Percentiles rank a stretch among this genome's conserved stretches.
phyloP scores from a whole-genome alignment of 169 alveolate genomes.

The Perkinsus marinus region DNA sequence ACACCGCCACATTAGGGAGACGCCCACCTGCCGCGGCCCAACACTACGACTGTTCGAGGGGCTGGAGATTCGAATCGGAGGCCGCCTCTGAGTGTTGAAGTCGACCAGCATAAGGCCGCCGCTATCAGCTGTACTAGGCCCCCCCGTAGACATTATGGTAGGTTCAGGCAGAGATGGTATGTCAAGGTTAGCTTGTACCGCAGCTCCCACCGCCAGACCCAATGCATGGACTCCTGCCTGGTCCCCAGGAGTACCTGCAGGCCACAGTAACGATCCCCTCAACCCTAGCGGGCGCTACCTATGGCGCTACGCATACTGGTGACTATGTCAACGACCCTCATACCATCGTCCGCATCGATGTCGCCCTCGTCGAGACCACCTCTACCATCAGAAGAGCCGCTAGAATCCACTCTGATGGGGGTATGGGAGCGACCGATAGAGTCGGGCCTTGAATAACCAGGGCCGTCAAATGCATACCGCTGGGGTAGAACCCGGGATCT shows the following conservation, averaged over 20 bases:
- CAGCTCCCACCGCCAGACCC: background rate
- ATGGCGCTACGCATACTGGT: background rate
- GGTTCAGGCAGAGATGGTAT: background rate
- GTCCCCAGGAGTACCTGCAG: background rate
- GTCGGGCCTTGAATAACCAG: background rate
- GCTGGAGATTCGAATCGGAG: background rate
- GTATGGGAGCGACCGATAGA: background rate
- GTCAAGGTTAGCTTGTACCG: background rate
- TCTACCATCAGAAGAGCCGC: background rate
- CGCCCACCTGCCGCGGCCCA: background rate
- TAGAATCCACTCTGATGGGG: background rate
- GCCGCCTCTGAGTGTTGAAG: background rate
- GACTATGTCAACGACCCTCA: background rate
- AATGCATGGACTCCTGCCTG: background rate
- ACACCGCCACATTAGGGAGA: background rate
- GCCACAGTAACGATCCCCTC: too few species aligned
- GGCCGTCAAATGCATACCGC: background rate
- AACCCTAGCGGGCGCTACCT: too few species aligned
- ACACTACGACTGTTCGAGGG: background rate
- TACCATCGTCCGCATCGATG: background rate
- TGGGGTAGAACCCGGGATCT: background rate
- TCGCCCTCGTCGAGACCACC: background rate
- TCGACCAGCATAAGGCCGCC: background rate
- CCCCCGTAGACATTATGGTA: background rate
- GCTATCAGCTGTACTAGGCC: background rate